These are phyloP conservation scores for Suillus subalutaceus DNA, from an alignment of 768 basidiomycete genomes.

Conservation along the genomic window DNA sequence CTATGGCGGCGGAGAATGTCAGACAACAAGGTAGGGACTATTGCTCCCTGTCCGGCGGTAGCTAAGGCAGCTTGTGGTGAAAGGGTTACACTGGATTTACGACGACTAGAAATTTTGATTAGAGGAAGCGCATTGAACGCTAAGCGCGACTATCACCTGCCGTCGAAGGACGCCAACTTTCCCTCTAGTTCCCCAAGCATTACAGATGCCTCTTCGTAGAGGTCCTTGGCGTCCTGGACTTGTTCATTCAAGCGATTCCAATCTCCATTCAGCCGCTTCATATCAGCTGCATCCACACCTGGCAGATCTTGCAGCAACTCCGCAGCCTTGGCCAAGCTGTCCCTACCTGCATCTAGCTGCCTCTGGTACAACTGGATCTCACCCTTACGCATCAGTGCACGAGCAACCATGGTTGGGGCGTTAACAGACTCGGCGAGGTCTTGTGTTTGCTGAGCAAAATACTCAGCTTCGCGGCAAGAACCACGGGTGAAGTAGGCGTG, in stretches of 20 bases:
- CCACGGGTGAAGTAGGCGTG: slow-evolving; percentile 73
- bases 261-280: slow-evolving; percentile 58
- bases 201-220: slow-evolving; percentile 58
- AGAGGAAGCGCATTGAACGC: not conserved
- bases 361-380: slow-evolving; percentile 73
- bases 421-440: slow-evolving; percentile 71
- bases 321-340: slow-evolving; percentile 53
- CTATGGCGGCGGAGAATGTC: slow-evolving; percentile 68
- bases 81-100: slow-evolving; percentile 46
- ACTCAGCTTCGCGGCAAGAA: slow-evolving; percentile 82
- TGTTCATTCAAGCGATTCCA: slow-evolving; percentile 39
- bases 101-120: slow-evolving; percentile 35
- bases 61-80: slow-evolving; percentile 20
- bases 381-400: slow-evolving; percentile 66
- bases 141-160: slow-evolving; percentile 39
- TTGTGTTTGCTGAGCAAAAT: slow-evolving; percentile 78
- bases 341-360: slow-evolving; percentile 57
- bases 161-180: slow-evolving; percentile 56
- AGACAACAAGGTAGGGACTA: slow-evolving; percentile 65
- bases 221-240: slow-evolving; percentile 48
- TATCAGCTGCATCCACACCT: slow-evolving; percentile 61
- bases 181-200: slow-evolving; percentile 67
- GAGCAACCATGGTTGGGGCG: slow-evolving; percentile 62
- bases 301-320: slow-evolving; percentile 47
- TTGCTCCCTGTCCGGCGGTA: slow-evolving; percentile 44